Percentiles rank a stretch among this genome's conserved stretches.
Evolutionary conservation across 2,329 filamentous ascomycete species (phyloP).

Genomic region (Fusarium sp.): DNA sequence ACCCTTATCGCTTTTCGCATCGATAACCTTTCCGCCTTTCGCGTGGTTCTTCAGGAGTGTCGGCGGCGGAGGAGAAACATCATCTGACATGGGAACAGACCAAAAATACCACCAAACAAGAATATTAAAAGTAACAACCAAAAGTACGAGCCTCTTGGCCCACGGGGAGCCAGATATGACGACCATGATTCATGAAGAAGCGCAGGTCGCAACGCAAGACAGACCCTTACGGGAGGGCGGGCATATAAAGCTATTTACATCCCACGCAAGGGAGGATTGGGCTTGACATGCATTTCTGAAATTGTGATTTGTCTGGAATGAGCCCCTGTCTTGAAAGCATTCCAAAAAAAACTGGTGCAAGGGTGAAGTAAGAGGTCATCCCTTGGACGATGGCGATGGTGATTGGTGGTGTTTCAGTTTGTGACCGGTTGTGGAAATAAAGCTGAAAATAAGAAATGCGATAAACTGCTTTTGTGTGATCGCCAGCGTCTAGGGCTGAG

Average conservation of each 20-base stretch:
- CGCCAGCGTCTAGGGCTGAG: neutral
- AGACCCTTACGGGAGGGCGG: neutral
- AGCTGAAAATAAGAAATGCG: slow-evolving; percentile 28
- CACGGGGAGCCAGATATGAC: slow-evolving; percentile 34
- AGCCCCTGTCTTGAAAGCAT: slow-evolving; percentile 35
- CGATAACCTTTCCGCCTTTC: neutral
- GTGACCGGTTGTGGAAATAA: slow-evolving; percentile 4
- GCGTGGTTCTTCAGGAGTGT: neutral
- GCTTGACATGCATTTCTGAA: slow-evolving; percentile 1
- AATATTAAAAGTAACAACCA: slow-evolving; percentile 18
- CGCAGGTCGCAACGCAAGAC: slow-evolving; percentile 13
- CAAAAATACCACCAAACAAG: slow-evolving; percentile 31
- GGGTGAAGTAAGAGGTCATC: slow-evolving; percentile 10
- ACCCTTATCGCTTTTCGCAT: neutral
- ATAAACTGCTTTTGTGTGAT: slow-evolving; percentile 2
- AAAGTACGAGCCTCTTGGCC: slow-evolving; percentile 25
- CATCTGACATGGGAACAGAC: neutral
- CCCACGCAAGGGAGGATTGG: slow-evolving; percentile 30
- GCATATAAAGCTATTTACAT: slow-evolving; percentile 25
- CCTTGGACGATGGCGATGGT: slow-evolving; percentile 11
- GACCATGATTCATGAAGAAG: slow-evolving; percentile 23
- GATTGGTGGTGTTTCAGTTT: slow-evolving; percentile 30
- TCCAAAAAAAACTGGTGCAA: slow-evolving; percentile 11
- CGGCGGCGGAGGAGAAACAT: slow-evolving; percentile 1
- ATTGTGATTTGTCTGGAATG: slow-evolving; percentile 24